Evolutionary conservation across 163 green algal species (phyloP).

Genomic region (Trebouxiophyceae sp.): DNA sequence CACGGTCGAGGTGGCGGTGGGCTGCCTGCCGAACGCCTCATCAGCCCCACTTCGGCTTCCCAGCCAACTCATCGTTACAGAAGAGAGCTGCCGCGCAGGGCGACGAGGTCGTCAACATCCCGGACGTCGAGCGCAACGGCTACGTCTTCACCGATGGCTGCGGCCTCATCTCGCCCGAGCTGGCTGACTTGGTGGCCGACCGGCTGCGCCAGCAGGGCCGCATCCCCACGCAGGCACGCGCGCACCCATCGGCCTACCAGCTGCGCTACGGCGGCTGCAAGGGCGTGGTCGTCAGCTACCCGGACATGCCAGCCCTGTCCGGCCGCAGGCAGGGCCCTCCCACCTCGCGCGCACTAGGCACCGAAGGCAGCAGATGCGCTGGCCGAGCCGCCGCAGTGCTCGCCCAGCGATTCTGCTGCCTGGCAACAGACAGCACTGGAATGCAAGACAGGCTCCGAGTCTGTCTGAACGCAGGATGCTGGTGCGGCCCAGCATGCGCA

Average conservation of each 20-base stretch:
- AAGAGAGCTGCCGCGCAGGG: no score
- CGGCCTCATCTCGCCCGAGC: slow-evolving; percentile 20
- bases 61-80: no score
- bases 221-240: neutral
- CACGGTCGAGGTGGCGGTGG: slow-evolving; percentile 7
- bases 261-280: slow-evolving; percentile 35
- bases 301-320: no score
- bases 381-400: no score
- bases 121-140: slow-evolving; percentile 15
- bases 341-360: no score
- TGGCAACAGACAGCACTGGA: no score
- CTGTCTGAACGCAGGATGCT: slow-evolving; percentile 8
- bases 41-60: no score
- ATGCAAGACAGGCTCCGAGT: neutral
- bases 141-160: slow-evolving; percentile 30
- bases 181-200: neutral
- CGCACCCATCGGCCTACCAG: slow-evolving; percentile 20
- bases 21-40: neutral
- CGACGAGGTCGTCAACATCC: no score
- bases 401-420: no score
- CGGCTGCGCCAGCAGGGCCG: neutral
- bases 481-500: slow-evolving; percentile 28
- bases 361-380: no score
- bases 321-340: no score
- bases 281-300: slow-evolving; percentile 20